phyloP scores from a whole-genome alignment of 495 filamentous ascomycete genomes.

The Tricharina praecox region DNA sequence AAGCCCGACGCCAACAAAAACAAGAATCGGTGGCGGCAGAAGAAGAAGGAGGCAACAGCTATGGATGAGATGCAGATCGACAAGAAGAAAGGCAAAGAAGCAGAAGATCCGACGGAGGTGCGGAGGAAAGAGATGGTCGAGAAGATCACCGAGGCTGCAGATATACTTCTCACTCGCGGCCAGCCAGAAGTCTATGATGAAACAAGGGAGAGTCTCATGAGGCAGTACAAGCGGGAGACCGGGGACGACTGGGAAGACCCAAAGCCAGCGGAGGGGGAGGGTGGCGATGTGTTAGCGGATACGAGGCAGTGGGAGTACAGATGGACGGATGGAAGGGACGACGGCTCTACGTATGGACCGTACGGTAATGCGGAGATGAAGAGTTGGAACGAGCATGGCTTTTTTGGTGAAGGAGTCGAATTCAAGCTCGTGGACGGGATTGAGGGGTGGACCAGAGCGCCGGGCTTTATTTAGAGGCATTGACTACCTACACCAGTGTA shows the following conservation, averaged over 20 bases:
- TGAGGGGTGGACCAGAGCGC: slow-evolving; percentile 21
- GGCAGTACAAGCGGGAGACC: slow-evolving; percentile 72
- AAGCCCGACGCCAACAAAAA: slow-evolving; percentile 44
- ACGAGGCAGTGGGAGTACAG: slow-evolving; percentile 69
- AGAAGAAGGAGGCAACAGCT: slow-evolving; percentile 33
- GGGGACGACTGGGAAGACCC: slow-evolving; percentile 82
- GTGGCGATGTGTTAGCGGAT: slow-evolving; percentile 12
- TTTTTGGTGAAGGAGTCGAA: slow-evolving; percentile 87
- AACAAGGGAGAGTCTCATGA: slow-evolving; percentile 64
- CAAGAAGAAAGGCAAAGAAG: slow-evolving; percentile 28
- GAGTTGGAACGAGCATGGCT: slow-evolving; percentile 76
- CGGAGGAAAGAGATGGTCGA: slow-evolving; percentile 57
- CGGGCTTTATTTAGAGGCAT: no score
- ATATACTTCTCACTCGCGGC: slow-evolving; percentile 63
- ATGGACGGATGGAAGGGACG: slow-evolving; percentile 81
- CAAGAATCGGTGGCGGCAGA: slow-evolving; percentile 38
- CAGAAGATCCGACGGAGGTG: slow-evolving; percentile 53
- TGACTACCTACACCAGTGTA: no score
- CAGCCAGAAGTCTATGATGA: slow-evolving; percentile 78
- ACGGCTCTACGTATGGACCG: slow-evolving; percentile 61
- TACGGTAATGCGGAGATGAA: slow-evolving; percentile 73
- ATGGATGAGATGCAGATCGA: slow-evolving; percentile 54
- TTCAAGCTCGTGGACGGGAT: slow-evolving; percentile 37
- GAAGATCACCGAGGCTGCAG: slow-evolving; percentile 71
- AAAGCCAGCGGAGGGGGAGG: slow-evolving; percentile 12